Evolutionary conservation across 2,329 filamentous ascomycete genomes (phyloP).

Genomic region (Ophiostoma sp.): DNA sequence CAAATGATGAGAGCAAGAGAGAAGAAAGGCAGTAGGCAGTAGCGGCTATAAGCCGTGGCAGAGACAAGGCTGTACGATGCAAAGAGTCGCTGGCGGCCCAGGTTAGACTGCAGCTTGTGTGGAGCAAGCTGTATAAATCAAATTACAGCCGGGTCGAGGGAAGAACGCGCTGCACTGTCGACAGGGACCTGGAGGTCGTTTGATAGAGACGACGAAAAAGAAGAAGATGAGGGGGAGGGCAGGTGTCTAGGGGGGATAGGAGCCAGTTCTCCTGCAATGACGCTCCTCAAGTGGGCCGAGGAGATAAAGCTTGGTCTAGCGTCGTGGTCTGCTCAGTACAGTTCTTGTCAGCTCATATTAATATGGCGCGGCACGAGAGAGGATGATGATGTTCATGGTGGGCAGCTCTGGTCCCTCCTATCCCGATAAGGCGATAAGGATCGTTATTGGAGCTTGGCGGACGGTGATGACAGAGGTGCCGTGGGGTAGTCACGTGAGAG

Average conservation of each 20-base stretch:
- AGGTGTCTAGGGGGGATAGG: not conserved
- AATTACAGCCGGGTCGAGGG: slow-evolving; percentile 1
- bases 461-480: not conserved
- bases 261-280: not conserved
- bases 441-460: not conserved
- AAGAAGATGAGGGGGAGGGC: not conserved
- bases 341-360: not conserved
- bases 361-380: not conserved
- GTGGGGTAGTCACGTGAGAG: not conserved
- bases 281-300: not conserved
- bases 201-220: not conserved
- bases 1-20: not conserved
- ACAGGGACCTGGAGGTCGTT: not conserved
- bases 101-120: not conserved
- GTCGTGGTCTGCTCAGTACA: not conserved
- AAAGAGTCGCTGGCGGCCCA: not conserved
- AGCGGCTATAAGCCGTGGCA: not conserved
- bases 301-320: slow-evolving; percentile 5
- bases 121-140: not conserved
- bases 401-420: slow-evolving; percentile 1
- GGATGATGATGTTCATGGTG: slow-evolving; percentile 2
- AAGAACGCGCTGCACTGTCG: not conserved
- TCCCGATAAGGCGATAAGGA: slow-evolving; percentile 7
- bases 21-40: not conserved
- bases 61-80: not conserved